Evolutionary conservation across 2,329 filamentous ascomycete species (phyloP).

Genomic region (Diaporthe citrichinensis): DNA sequence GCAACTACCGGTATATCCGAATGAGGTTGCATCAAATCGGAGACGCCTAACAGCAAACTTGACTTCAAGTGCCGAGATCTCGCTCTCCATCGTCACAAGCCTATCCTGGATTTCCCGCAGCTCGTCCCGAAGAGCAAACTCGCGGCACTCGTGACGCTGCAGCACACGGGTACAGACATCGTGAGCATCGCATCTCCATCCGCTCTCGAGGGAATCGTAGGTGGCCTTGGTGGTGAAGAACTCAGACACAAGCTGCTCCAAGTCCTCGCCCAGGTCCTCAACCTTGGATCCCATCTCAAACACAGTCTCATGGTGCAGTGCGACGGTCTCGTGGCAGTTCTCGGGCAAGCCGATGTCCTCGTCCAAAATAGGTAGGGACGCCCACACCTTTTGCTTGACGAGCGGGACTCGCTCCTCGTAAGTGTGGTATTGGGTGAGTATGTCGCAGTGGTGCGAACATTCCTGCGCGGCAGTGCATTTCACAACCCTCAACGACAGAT

Average conservation of each 20-base stretch:
- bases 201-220: neutral
- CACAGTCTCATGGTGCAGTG: neutral
- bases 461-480: neutral
- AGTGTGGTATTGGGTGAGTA: neutral
- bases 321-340: neutral
- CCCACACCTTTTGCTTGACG: neutral
- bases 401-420: neutral
- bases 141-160: neutral
- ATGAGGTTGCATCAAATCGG: neutral
- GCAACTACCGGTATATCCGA: neutral
- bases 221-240: neutral
- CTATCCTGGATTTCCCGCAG: neutral
- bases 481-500: neutral
- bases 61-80: slow-evolving; percentile 7
- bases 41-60: neutral
- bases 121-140: neutral
- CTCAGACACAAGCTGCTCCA: neutral
- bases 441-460: neutral
- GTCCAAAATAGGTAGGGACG: neutral
- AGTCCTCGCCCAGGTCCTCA: neutral
- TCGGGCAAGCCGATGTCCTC: neutral
- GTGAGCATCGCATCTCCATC: neutral
- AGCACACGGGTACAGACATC: neutral
- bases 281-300: neutral
- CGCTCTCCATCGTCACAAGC: neutral